Evolutionary conservation across 176 grass and related monocot genomes (phyloP).

Genomic region (Eremochloa ophiuroides): DNA sequence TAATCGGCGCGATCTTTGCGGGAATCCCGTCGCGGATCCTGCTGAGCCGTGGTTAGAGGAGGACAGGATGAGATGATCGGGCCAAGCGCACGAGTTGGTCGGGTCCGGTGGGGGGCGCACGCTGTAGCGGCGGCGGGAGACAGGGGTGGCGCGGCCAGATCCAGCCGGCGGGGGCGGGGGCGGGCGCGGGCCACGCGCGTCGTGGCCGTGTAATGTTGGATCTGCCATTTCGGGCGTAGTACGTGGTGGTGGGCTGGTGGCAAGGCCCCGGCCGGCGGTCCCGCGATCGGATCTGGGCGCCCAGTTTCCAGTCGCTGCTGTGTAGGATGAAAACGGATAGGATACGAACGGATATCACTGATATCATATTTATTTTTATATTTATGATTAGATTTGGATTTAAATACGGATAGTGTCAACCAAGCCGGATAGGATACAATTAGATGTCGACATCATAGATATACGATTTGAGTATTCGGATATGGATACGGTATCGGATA

Average conservation of each 20-base stretch:
- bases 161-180: neutral
- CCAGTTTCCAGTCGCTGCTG: neutral
- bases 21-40: conserved; percentile 3
- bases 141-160: conserved; percentile 4
- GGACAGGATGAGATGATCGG: neutral
- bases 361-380: too few relatives aligned
- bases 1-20: neutral
- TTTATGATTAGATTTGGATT: too few relatives aligned
- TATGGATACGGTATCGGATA: too few relatives aligned
- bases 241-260: neutral
- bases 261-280: neutral
- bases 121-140: conserved; percentile 25
- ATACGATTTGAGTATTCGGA: too few relatives aligned
- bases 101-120: neutral
- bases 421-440: too few relatives aligned
- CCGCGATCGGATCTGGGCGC: conserved; percentile 14
- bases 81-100: neutral
- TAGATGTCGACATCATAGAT: too few relatives aligned
- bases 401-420: too few relatives aligned
- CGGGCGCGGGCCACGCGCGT: neutral
- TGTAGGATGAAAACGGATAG: too few relatives aligned
- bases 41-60: neutral
- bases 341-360: too few relatives aligned
- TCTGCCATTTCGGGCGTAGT: neutral
- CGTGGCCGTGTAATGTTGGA: neutral